These are phyloP conservation scores for Solanum hybrid DNA, from an alignment of 305 asterid species.

Conservation along the genomic window DNA sequence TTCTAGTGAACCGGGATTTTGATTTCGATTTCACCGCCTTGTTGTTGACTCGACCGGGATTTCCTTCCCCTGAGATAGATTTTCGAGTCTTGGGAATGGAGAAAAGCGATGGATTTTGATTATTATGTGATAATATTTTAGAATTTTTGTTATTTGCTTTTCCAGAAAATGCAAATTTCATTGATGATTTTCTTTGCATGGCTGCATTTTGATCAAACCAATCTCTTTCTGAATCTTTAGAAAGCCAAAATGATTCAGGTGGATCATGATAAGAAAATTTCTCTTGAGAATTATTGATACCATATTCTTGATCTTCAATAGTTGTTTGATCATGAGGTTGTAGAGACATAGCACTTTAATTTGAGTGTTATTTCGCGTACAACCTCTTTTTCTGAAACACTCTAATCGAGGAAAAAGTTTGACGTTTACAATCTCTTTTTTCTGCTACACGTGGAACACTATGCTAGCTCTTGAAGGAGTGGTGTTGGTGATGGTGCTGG, in stretches of 20 bases:
- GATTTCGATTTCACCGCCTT: background rate
- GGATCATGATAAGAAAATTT: slow-evolving; percentile 29
- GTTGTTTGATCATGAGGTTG: background rate
- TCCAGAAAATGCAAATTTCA: slow-evolving; percentile 21
- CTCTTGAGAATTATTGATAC: background rate
- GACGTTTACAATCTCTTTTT: background rate
- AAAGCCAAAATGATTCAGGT: slow-evolving; percentile 46
- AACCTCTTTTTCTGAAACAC: background rate
- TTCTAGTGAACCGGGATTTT: background rate
- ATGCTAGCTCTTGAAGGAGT: too few relatives aligned
- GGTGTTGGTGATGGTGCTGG: too few relatives aligned
- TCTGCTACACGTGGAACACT: too few relatives aligned
- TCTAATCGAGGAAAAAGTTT: background rate
- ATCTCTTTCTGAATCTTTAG: slow-evolving; percentile 32
- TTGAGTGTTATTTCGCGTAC: background rate
- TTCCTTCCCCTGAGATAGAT: background rate
- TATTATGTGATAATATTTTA: slow-evolving; percentile 20
- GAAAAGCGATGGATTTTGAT: slow-evolving; percentile 19
- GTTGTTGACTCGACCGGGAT: background rate
- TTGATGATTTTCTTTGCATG: slow-evolving; percentile 47
- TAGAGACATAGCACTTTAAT: background rate
- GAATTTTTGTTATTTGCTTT: slow-evolving; percentile 10
- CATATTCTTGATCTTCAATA: background rate
- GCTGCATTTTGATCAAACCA: slow-evolving; percentile 47
- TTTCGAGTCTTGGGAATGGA: slow-evolving; percentile 24